Evolutionary conservation across 768 basidiomycete species (phyloP), one percentile per base, ranked within the genome.

Genomic region (Boletus eberwhitei): DNA sequence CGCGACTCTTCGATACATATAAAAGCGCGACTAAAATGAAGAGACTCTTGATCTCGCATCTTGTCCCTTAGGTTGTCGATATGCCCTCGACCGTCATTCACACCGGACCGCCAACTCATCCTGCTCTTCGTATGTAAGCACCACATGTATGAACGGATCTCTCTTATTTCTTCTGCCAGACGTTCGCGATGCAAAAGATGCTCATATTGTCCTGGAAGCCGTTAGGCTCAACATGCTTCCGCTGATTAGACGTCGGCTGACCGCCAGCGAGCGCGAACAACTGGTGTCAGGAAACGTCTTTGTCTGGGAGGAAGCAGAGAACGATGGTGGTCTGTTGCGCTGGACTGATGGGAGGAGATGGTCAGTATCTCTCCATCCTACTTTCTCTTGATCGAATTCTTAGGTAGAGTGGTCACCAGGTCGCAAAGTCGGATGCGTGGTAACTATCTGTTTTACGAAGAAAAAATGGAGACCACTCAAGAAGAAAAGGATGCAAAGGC

Each of bases 321-420:
- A 80, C 48, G 88, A 88, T 46, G 86, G 85, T 46, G 84, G 82
- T 8, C 50, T 70, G 8, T 74, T 90, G 53, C 79, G 89, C 24
- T 90, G 89, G 89, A 91, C 89, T 17, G 89, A 91, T 65, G 89
- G 89, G 14, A 76, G 87, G 58, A 75, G 89, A 73, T 91, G 89
- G 89, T 84, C 67, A 44, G 74, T 56, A 14, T 24, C 12, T 43
- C 44, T 36, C 21, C n/a, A 21, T 35, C 17, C 22, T 26, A 17
- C 19, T 35, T 16, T 38, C 44, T 38, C 29, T 38, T 46, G 32
- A 41, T 39, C n/a, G 11, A 34, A 50, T 55, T 56, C 47, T 59
- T 8, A 59, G 24, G 31, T 31, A 12, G 24, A 36, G 16, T 21
- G 54, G 14, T 31, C 31, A 32, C 17, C 58, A 90, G 88, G 88